Base-by-base conservation (phyloP, 108 stramenopile species). In the Licmophora abbreviata region DNA sequence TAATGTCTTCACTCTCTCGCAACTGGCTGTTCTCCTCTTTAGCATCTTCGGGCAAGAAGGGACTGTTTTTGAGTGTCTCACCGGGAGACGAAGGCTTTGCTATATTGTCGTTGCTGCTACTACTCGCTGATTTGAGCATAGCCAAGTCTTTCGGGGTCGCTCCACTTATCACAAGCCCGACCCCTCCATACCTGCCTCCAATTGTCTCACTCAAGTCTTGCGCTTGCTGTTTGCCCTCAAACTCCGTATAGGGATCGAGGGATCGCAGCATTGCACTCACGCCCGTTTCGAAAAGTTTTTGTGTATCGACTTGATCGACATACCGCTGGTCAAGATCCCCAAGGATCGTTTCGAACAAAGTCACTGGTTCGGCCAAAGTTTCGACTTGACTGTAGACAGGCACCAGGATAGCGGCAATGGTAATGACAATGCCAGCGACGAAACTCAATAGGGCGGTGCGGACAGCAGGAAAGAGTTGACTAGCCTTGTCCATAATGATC, bases 191-290 rank as follows among this genome's bases (percentile, higher is more conserved):
- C 30, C 60, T 55, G 17, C 96, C 96, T 10, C 49, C 63, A 24
- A 97, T 92, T 20, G 59, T 63, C 66, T 97, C 96, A 51, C 67
- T 79, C 60, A 97, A 48, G 30, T 80, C 82, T 28, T 55, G 53
- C 12, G 94, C 92, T 35, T 89, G 84, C 33, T 81, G 57, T 27
- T 59, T 56, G 10, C 69, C 73, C 63, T 95, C 93, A 58, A 91
- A 97, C 63, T 95, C 93, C 12, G 96, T 97, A 62, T 97, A 97
- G 1, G 96, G 96, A 77, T 97, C 96, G 24, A 97, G 63, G 3
- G 74, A 78, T 23, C 69, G 59, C 14, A 95, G 74, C 96, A 97
- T 97, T 53, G 93, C 92, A 54, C 73, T 72, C 41, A 97, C 66
- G 4, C 92, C 96, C 4, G 92, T 92, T 72, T 95, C 87, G 51